Conservation (phyloP, 805 yeast species). For the Starmerella davenportii region DNA sequence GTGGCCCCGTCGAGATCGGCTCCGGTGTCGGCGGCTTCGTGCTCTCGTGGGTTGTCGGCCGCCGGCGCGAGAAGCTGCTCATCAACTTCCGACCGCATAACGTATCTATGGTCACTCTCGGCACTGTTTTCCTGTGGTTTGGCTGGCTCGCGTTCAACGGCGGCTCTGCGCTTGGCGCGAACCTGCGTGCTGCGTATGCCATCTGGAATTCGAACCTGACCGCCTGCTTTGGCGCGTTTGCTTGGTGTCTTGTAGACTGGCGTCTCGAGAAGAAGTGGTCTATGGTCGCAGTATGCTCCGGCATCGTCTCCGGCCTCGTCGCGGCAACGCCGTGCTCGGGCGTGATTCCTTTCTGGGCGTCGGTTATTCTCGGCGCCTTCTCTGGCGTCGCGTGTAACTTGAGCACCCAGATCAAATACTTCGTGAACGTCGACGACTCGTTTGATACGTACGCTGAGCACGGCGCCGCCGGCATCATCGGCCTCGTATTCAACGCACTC, state of each 20-base stretch:
- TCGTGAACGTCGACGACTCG: constrained; percentile 73
- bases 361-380: constrained; percentile 63
- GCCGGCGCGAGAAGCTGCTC: constrained; percentile 55
- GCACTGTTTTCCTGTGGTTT: constrained; percentile 72
- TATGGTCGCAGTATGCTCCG: constrained; percentile 88
- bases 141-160: constrained; percentile 97
- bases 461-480: constrained; percentile 88
- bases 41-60: constrained; percentile 32
- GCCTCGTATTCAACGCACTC: constrained; percentile 71
- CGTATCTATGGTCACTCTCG: constrained; percentile 75
- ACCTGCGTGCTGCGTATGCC: constrained; percentile 69
- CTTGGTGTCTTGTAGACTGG: constrained; percentile 85
- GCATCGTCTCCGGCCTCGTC: constrained; percentile 84
- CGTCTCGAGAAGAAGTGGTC: constrained; percentile 82
- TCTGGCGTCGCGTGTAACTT: constrained; percentile 78
- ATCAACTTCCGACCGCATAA: constrained; percentile 89
- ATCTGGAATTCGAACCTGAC: constrained; percentile 80
- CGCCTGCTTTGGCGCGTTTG: constrained; percentile 76
- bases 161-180: constrained; percentile 68
- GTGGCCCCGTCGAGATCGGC: constrained; percentile 88
- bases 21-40: constrained; percentile 86
- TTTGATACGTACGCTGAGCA: constrained; percentile 96
- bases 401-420: constrained; percentile 69
- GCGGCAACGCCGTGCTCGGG: constrained; percentile 97
- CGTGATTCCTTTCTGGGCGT: constrained; percentile 76